Percentiles rank a stretch among this genome's conserved stretches.
Evolutionary conservation across 73 alveolate species (phyloP).

Genomic region (Uronychia binucleata): DNA sequence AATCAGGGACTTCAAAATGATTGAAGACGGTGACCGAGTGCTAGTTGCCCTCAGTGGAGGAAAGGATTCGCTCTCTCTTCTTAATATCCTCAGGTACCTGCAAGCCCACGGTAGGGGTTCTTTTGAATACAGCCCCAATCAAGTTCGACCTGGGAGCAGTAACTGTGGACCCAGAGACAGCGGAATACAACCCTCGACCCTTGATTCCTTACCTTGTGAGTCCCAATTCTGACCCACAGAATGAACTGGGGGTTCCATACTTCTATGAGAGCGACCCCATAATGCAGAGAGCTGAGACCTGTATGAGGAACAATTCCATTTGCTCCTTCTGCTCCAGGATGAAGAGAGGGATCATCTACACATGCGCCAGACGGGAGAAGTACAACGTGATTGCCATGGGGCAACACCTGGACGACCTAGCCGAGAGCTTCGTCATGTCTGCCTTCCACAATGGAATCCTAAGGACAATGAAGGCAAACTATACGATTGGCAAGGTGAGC

Average conservation of each 20-base stretch:
- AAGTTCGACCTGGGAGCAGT: constrained; percentile 90
- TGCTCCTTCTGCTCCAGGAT: constrained; percentile 98
- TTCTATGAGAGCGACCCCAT: constrained; percentile 89
- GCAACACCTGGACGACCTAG: constrained; percentile 98
- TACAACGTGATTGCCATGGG: constrained; percentile 94
- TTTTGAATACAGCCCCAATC: constrained; percentile 56
- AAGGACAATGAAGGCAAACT: constrained; percentile 97
- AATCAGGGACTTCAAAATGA: constrained; percentile 94
- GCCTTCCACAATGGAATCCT: constrained; percentile 95
- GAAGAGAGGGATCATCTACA: constrained; percentile 97
- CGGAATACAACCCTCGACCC: constrained; percentile 96
- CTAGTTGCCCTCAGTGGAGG: constrained; percentile 98
- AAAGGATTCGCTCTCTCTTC: constrained; percentile 94
- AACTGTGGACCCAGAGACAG: constrained; percentile 97
- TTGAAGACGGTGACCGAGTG: constrained; percentile 92
- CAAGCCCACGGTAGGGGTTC: constrained; percentile 45
- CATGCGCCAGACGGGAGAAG: constrained; percentile 91
- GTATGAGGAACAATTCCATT: constrained; percentile 92
- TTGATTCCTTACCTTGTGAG: constrained; percentile 73
- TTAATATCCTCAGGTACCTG: constrained; percentile 84
- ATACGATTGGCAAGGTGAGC: constrained; percentile 69
- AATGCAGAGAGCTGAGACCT: constrained; percentile 82
- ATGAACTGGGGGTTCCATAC: constrained; percentile 80
- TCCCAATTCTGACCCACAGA: background rate
- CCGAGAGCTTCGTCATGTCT: constrained; percentile 98